Conservation (phyloP, 2,329 filamentous ascomycete species). For the Zelopaecilomyces penicillatus region DNA sequence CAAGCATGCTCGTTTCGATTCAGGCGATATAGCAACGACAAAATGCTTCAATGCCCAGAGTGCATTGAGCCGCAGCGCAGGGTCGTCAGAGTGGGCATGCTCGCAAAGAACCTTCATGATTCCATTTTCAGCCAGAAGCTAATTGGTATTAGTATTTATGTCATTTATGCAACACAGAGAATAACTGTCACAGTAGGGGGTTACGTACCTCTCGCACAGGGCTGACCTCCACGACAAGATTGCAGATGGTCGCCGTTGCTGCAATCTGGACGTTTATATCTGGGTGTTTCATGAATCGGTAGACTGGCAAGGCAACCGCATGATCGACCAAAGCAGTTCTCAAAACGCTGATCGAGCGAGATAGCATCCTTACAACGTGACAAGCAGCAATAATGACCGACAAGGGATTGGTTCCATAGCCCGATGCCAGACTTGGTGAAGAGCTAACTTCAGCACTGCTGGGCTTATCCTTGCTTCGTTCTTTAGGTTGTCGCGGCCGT, state of each 20-base stretch:
- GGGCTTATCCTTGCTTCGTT: constrained; percentile 30
- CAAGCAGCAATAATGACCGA: constrained; percentile 79
- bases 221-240: constrained; percentile 80
- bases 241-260: constrained; percentile 75
- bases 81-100: constrained; percentile 73
- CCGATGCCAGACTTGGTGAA: constrained; percentile 24
- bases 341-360: constrained; percentile 74
- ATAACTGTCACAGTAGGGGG: background rate
- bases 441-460: constrained; percentile 20
- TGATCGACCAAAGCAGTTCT: constrained; percentile 83
- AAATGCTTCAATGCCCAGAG: constrained; percentile 93
- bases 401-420: constrained; percentile 65
- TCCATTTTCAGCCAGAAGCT: constrained; percentile 66
- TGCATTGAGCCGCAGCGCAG: constrained; percentile 73
- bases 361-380: constrained; percentile 69
- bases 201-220: constrained; percentile 74
- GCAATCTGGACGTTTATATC: constrained; percentile 77
- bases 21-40: constrained; percentile 61
- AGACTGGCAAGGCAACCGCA: constrained; percentile 68
- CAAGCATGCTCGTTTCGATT: constrained; percentile 68
- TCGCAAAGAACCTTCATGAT: constrained; percentile 71
- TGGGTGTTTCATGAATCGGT: constrained; percentile 63
- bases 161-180: background rate
- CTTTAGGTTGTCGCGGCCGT: constrained; percentile 38
- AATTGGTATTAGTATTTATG: constrained; percentile 14